Evolutionary conservation across 1,139 yeast species (phyloP), one percentile per base, ranked within the genome.

Genomic region (Pichia sp.): DNA sequence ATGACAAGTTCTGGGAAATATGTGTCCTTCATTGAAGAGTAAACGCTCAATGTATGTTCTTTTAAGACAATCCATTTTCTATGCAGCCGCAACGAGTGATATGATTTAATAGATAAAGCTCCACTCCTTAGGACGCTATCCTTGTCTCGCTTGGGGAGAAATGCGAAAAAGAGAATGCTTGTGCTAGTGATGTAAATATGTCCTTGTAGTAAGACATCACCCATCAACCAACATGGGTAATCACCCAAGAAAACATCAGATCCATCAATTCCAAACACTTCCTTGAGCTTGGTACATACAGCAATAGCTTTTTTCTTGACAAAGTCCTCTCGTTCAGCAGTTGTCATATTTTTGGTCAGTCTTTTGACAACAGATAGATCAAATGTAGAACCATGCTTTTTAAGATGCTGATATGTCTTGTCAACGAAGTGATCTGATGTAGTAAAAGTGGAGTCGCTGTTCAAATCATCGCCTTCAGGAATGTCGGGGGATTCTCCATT

Each of bases 171-270:
- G 32, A 86, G 62, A 8, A 88, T 58, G 45, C 75, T 72, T 12
- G 70, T 64, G 30, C 65, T 59, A 3, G 96, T 87, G 25, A 88
- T 59, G 50, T 83, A 83, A 13, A 86, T 56, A 49, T 83, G 88
- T 2, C 97, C 97, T 55, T 87, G 96, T 22, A 87, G 60, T 25
- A 88, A 62, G 1, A 88, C 93, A 50, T 85, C 94, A 43, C 78
- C 73, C 37, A 86, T 66, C 28, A 88, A 62, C 95, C 96, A 88
- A 23, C 87, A 76, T 6, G 81, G 71, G 50, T 68, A 82, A 45
- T 78, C 77, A 12, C 70, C 70, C 28, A 69, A 52, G 42, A 78
- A 68, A 20, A 58, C 55, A 44, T 79, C 87, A 30, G 67, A 67
- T 22, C 66, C 69, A 14, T 59, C 58, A 17, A 79, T 52, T 5